Evolutionary conservation across 371 early-diverging fungal species (phyloP).

Genomic region (Mucor racemosus): DNA sequence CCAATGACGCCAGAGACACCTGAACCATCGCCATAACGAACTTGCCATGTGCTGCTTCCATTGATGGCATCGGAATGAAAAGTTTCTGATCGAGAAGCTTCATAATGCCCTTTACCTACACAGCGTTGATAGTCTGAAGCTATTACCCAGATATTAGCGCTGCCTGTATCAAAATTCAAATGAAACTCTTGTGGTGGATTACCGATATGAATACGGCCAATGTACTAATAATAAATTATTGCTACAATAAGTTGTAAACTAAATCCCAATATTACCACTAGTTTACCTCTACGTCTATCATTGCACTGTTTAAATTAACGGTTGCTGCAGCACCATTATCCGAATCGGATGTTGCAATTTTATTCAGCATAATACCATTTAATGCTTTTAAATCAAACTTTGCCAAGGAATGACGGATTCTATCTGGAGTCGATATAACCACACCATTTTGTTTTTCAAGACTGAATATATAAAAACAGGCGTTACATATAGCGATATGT

Average conservation of each 20-base stretch:
- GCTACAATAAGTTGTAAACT: background rate
- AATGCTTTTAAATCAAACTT: conserved; percentile 1
- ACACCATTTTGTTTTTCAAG: background rate
- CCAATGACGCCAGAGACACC: conserved; percentile 41
- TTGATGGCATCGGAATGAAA: background rate
- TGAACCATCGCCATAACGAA: conserved; percentile 56
- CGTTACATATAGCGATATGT: too few species aligned
- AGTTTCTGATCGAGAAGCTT: background rate
- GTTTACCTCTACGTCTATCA: background rate
- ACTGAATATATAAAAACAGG: background rate
- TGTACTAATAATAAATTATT: conserved; percentile 33
- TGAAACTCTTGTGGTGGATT: conserved; percentile 64
- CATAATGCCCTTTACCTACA: conserved; percentile 17
- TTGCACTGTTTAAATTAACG: background rate
- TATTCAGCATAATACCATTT: background rate
- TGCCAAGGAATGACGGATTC: background rate
- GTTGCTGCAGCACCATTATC: background rate
- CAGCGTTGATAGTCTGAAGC: conserved; percentile 33
- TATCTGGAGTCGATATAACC: background rate
- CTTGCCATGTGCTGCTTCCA: conserved; percentile 20
- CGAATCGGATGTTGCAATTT: background rate
- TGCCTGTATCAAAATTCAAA: conserved; percentile 65
- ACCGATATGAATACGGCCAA: conserved; percentile 50
- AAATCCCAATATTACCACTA: background rate
- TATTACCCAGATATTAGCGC: conserved; percentile 53